A percentile compares a stretch with the other conserved stretches of the same genome.
These are phyloP conservation scores for Chloranthus sessilifolius DNA, from an alignment of 164 flowering plant genomes.

Conservation along the genomic window DNA sequence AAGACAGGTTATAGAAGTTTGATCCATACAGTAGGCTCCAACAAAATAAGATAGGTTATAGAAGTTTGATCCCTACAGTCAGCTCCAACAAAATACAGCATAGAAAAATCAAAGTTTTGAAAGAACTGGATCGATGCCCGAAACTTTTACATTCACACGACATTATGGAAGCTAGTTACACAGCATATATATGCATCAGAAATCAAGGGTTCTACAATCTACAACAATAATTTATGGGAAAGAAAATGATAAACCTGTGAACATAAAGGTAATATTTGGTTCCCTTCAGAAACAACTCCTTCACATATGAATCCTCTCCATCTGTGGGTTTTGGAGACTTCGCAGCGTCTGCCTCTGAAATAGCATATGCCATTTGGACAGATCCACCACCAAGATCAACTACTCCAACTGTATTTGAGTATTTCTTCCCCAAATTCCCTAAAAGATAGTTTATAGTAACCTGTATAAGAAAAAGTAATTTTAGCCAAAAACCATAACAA, in stretches of 20 bases:
- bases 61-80: too few relatives aligned
- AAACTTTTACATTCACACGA: background rate
- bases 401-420: constrained; percentile 77
- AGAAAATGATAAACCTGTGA: constrained; percentile 59
- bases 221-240: constrained; percentile 2
- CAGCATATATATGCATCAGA: background rate
- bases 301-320: constrained; percentile 81
- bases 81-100: too few relatives aligned
- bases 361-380: constrained; percentile 98
- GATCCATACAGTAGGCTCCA: too few relatives aligned
- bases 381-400: constrained; percentile 99
- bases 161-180: background rate
- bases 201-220: background rate
- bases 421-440: constrained; percentile 67
- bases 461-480: constrained; percentile 28
- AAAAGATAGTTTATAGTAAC: constrained; percentile 84
- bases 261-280: constrained; percentile 76
- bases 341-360: constrained; percentile 70
- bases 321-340: constrained; percentile 56
- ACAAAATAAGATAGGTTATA: too few relatives aligned
- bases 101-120: too few relatives aligned
- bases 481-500: background rate
- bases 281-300: constrained; percentile 71
- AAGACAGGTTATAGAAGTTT: too few relatives aligned
- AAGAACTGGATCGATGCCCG: too few relatives aligned